phyloP scores from a whole-genome alignment of 495 filamentous ascomycete species.

The Neurospora sp. region DNA sequence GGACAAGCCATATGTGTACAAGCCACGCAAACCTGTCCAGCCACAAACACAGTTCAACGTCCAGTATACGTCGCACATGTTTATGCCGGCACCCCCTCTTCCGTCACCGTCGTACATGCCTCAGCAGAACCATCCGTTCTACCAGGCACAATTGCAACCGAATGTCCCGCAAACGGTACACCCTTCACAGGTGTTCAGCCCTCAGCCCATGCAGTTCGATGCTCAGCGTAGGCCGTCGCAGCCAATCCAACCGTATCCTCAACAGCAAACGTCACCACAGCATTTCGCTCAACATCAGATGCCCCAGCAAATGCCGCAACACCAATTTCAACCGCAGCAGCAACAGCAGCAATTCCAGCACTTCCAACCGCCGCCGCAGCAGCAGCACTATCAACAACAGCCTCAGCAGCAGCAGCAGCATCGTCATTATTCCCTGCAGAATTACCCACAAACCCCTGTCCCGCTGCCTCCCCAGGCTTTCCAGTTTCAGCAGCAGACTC shows the following conservation, averaged over 20 bases:
- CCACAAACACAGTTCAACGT: constrained; percentile 22
- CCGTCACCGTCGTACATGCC: not conserved
- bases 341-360: not conserved
- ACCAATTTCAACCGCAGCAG: constrained; percentile 1
- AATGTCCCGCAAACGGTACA: not conserved
- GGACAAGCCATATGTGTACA: constrained; percentile 45
- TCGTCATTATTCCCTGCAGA: not conserved
- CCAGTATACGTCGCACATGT: constrained; percentile 30
- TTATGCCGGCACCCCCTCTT: constrained; percentile 21
- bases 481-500: not conserved
- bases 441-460: not conserved
- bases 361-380: constrained; percentile 1
- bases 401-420: not conserved
- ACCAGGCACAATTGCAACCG: not conserved
- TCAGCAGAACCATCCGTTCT: constrained; percentile 9
- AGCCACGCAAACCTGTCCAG: constrained; percentile 33
- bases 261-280: not conserved
- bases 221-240: not conserved
- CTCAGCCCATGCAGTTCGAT: not conserved
- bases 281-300: not conserved
- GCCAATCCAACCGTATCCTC: not conserved
- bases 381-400: not conserved
- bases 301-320: constrained; percentile 4
- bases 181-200: not conserved
- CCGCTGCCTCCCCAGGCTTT: constrained; percentile 1